Evolutionary conservation across 805 yeast species (phyloP).

Genomic region (Starmerella stellata): DNA sequence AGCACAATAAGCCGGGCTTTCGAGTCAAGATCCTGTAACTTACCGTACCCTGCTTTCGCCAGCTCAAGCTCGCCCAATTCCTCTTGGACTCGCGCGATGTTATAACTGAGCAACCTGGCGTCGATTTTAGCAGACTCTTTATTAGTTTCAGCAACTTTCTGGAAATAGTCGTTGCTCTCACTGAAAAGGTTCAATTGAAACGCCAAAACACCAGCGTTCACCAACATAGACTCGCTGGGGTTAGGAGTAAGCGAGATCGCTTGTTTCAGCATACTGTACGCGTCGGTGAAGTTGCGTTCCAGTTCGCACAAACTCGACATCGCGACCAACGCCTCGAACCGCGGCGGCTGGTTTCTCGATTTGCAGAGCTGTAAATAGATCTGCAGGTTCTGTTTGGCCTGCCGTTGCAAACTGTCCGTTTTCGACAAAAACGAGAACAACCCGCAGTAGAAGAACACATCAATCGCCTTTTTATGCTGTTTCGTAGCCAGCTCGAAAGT

Average conservation of each 20-base stretch:
- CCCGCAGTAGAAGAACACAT: conserved; percentile 55
- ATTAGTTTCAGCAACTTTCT: conserved; percentile 30
- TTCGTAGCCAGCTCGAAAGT: conserved; percentile 62
- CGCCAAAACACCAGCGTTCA: conserved; percentile 72
- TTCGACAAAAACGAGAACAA: conserved; percentile 31
- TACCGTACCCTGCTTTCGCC: conserved; percentile 32
- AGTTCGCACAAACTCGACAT: conserved; percentile 55
- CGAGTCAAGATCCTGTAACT: conserved; percentile 6
- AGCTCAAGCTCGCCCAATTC: conserved; percentile 24
- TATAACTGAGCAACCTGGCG: conserved; percentile 38
- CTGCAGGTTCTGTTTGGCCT: conserved; percentile 48
- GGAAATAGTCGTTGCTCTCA: conserved; percentile 29
- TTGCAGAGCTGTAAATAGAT: conserved; percentile 47
- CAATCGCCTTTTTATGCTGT: conserved; percentile 48
- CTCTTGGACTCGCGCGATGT: conserved; percentile 61
- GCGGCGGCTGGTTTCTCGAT: conserved; percentile 34
- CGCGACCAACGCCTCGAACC: conserved; percentile 47
- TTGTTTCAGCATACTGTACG: conserved; percentile 43
- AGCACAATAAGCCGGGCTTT: conserved; percentile 9
- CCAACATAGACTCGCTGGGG: conserved; percentile 31
- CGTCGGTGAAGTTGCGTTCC: conserved; percentile 28
- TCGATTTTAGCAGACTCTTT: conserved; percentile 5
- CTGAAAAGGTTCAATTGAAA: conserved; percentile 44
- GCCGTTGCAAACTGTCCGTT: conserved; percentile 26
- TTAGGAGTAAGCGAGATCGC: conserved; percentile 36